Evolutionary conservation across 345 rosid genomes (phyloP).

Genomic region (Bruguiera parviflora): DNA sequence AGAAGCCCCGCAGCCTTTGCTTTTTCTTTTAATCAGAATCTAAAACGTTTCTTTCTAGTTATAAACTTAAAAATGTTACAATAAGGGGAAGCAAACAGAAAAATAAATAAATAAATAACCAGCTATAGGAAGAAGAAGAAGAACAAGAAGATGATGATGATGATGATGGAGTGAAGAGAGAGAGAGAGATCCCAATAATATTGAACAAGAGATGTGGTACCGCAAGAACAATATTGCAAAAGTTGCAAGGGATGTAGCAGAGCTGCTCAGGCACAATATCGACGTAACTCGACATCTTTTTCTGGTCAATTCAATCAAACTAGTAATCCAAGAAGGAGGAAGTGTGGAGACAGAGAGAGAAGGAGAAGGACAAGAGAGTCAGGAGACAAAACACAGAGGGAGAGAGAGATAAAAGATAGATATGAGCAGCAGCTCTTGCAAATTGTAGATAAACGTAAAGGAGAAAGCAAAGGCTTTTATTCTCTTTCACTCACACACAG

Average conservation of each 20-base stretch:
- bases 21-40: conserved; percentile 31
- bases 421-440: conserved; percentile 13
- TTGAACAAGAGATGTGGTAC: conserved; percentile 31
- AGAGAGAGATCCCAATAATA: conserved; percentile 2
- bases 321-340: conserved; percentile 12
- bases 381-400: conserved; percentile 9
- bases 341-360: neutral
- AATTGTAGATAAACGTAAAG: conserved; percentile 24
- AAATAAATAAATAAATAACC: too few relatives aligned
- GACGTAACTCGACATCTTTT: conserved; percentile 35
- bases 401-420: neutral
- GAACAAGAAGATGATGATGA: too few relatives aligned
- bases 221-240: conserved; percentile 98
- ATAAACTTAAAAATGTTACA: conserved; percentile 15
- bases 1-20: neutral
- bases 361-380: conserved; percentile 11
- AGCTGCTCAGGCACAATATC: conserved; percentile 65
- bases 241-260: conserved; percentile 99
- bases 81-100: too few relatives aligned
- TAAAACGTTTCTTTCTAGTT: conserved; percentile 22
- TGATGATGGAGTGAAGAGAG: neutral
- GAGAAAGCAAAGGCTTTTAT: conserved; percentile 28
- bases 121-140: too few relatives aligned
- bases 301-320: neutral
- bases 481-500: conserved; percentile 12